Evolutionary conservation across 352 stramenopile genomes (phyloP).

Genomic region (Phytophthora sansomeana): DNA sequence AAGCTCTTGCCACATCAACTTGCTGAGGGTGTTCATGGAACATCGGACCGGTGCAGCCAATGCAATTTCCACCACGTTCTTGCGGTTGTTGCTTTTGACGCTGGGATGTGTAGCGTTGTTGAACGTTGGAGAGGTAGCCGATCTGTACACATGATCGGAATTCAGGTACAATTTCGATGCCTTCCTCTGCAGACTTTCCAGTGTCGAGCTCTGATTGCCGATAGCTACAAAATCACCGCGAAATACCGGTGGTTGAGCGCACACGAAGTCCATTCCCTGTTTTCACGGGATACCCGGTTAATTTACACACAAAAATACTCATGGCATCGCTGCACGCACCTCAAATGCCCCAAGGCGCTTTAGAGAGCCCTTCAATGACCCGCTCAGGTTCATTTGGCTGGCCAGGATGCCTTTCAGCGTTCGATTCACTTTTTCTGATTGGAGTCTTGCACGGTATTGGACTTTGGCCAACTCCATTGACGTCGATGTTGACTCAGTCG

Average conservation of each 20-base stretch:
- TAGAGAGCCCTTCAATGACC: neutral
- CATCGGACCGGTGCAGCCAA: conserved; percentile 2
- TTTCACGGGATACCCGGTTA: neutral
- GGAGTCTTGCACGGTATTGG: conserved; percentile 1
- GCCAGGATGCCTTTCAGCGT: neutral
- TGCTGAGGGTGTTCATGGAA: conserved; percentile 6
- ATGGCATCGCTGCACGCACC: neutral
- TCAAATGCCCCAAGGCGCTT: neutral
- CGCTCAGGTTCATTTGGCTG: neutral
- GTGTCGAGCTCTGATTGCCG: neutral
- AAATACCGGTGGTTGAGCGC: neutral
- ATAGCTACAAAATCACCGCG: neutral
- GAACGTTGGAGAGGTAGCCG: neutral
- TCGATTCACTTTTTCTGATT: conserved; percentile 4
- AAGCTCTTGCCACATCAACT: conserved; percentile 4
- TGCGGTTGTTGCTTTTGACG: neutral
- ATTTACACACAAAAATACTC: neutral
- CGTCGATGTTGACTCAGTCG: neutral
- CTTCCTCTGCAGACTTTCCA: neutral
- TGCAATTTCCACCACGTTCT: conserved; percentile 7
- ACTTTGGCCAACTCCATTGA: neutral
- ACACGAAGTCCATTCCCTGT: neutral
- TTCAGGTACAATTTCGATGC: conserved; percentile 2
- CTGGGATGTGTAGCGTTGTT: neutral
- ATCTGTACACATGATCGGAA: neutral